Evolutionary conservation across 2,329 filamentous ascomycete genomes (phyloP).

Genomic region (Pseudocercospora vitis): DNA sequence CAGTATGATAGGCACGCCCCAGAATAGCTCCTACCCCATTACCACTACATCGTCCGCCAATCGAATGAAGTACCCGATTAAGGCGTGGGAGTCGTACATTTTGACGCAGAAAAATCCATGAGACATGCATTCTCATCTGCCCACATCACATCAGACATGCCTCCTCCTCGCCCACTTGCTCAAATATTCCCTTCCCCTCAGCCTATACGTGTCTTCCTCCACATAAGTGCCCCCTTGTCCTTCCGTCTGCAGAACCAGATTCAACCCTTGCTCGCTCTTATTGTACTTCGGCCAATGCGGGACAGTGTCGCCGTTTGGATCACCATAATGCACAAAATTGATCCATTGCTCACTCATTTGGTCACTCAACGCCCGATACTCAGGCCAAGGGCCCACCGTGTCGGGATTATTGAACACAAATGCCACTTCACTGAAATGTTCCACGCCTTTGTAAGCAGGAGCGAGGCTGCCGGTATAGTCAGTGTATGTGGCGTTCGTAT

Average conservation of each 20-base stretch:
- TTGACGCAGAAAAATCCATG: too few relatives aligned
- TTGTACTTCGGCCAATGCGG: slow-evolving; percentile 24
- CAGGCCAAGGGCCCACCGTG: slow-evolving; percentile 17
- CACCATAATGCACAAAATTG: slow-evolving; percentile 19
- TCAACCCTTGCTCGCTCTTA: slow-evolving; percentile 13
- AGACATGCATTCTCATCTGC: too few relatives aligned
- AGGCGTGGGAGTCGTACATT: too few relatives aligned
- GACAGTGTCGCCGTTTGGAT: slow-evolving; percentile 23
- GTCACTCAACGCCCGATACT: slow-evolving; percentile 20
- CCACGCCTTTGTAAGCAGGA: slow-evolving; percentile 46
- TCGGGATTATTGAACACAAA: slow-evolving; percentile 39
- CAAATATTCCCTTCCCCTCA: slow-evolving; percentile 25
- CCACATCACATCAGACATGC: slow-evolving; percentile 24
- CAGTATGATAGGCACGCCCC: too few relatives aligned
- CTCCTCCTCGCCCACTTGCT: slow-evolving; percentile 26
- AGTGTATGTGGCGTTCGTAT: slow-evolving; percentile 13
- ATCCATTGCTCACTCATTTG: slow-evolving; percentile 27
- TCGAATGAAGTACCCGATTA: too few relatives aligned
- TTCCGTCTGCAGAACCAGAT: slow-evolving; percentile 23
- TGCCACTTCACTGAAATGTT: slow-evolving; percentile 56
- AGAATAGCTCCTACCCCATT: too few relatives aligned
- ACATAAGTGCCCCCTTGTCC: slow-evolving; percentile 21
- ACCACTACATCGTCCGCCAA: too few relatives aligned
- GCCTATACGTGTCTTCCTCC: slow-evolving; percentile 25
- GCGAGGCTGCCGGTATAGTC: slow-evolving; percentile 26